phyloP scores from a whole-genome alignment of 305 asterid species.

The Caryopteris hybrid region DNA sequence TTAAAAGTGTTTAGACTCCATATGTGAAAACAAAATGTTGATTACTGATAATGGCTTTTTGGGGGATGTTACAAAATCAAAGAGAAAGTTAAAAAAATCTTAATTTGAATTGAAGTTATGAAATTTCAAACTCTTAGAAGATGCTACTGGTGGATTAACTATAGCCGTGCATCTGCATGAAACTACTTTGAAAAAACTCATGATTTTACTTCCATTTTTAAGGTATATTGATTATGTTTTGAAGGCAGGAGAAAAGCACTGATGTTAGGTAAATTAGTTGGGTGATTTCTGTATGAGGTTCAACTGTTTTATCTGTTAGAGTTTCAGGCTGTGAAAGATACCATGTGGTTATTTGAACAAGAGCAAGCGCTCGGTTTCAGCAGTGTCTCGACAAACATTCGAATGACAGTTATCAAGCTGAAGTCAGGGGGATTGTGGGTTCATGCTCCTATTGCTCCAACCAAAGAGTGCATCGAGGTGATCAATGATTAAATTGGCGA shows the following conservation, averaged over 20 bases:
- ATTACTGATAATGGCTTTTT: background rate
- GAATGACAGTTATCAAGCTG: conserved; percentile 91
- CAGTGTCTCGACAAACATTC: conserved; percentile 87
- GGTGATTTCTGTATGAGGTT: background rate
- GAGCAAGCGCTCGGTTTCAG: conserved; percentile 96
- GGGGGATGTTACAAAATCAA: background rate
- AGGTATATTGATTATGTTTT: background rate
- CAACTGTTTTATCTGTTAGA: conserved; percentile 26
- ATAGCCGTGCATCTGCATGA: background rate
- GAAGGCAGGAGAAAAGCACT: background rate
- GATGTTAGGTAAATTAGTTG: background rate
- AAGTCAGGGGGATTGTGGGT: conserved; percentile 92
- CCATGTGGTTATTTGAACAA: conserved; percentile 87
- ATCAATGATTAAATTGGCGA: background rate
- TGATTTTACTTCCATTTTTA: background rate
- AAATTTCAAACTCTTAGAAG: background rate
- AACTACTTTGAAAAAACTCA: background rate
- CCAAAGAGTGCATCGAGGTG: conserved; percentile 90
- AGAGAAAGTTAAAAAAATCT: background rate
- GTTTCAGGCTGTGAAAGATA: conserved; percentile 64
- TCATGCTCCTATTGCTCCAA: conserved; percentile 97
- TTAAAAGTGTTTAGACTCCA: background rate
- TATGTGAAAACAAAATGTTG: background rate
- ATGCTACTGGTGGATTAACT: background rate
- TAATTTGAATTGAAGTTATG: too few species aligned